A percentile compares a stretch with the other conserved stretches of the same genome.
Evolutionary conservation across 306 rosid species (phyloP).

Genomic region (Fragaria vesca): DNA sequence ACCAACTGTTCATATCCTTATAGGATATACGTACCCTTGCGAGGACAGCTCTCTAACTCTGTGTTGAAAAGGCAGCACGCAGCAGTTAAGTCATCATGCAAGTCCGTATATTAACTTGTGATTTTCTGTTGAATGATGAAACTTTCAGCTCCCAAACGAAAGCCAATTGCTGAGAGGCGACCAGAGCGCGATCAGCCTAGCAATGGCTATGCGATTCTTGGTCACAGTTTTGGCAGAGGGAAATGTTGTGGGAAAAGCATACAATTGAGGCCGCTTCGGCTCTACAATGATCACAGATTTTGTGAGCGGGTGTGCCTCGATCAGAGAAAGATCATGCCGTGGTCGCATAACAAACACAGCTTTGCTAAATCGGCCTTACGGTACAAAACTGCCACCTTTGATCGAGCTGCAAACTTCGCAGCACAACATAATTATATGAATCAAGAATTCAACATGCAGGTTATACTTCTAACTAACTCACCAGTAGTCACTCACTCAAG

Average conservation of each 20-base stretch:
- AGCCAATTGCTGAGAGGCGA: too few species aligned
- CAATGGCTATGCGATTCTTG: constrained; percentile 17
- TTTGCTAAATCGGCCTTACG: constrained; percentile 44
- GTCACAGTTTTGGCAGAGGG: constrained; percentile 40
- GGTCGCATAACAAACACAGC: constrained; percentile 46
- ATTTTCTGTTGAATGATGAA: too few species aligned
- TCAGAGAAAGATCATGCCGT: constrained; percentile 47
- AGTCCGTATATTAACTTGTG: too few species aligned
- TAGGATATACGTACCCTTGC: too few species aligned
- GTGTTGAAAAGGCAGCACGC: too few species aligned
- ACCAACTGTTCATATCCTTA: too few species aligned
- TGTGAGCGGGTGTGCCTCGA: constrained; percentile 38
- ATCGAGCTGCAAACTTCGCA: constrained; percentile 7
- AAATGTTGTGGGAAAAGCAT: constrained; percentile 29
- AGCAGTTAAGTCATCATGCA: too few species aligned
- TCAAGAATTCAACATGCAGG: too few species aligned
- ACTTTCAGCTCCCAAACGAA: too few species aligned
- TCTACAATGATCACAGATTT: constrained; percentile 34
- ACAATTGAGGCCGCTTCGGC: constrained; percentile 29
- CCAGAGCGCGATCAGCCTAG: constrained; percentile 12
- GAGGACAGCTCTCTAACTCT: too few species aligned
- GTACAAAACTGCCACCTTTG: constrained; percentile 31
- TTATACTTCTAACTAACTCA: too few species aligned
- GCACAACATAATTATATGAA: not conserved
- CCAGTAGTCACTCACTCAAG: too few species aligned